Evolutionary conservation across 495 filamentous ascomycete genomes (phyloP).

Genomic region (Friedmanniomyces simplex): DNA sequence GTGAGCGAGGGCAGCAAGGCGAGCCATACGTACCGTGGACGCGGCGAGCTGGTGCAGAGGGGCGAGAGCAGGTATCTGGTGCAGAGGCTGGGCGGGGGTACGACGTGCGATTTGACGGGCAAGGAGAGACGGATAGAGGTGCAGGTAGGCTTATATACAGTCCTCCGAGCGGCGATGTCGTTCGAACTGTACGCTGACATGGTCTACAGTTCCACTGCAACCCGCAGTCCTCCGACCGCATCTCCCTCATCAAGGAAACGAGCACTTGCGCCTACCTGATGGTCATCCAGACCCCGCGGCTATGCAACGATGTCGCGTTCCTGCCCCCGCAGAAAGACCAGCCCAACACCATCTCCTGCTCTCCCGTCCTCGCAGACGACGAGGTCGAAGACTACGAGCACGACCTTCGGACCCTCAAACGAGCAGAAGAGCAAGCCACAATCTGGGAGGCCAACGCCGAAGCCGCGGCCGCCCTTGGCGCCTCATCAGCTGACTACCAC

Average conservation of each 20-base stretch:
- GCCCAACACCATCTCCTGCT: conserved; percentile 68
- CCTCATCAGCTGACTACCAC: neutral
- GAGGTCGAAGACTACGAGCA: conserved; percentile 41
- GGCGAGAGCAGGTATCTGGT: conserved; percentile 85
- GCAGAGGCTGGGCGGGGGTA: conserved; percentile 75
- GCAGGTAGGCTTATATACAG: conserved; percentile 33
- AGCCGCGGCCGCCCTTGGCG: conserved; percentile 31
- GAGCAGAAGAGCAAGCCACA: conserved; percentile 9
- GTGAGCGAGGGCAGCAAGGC: conserved; percentile 32
- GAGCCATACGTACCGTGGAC: conserved; percentile 6
- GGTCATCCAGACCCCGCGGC: conserved; percentile 83
- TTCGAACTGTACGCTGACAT: neutral
- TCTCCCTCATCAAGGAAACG: conserved; percentile 91
- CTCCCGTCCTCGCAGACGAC: conserved; percentile 52
- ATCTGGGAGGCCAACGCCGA: conserved; percentile 24
- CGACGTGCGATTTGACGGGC: conserved; percentile 84
- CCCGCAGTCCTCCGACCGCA: conserved; percentile 64
- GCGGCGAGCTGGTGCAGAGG: conserved; percentile 38
- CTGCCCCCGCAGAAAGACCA: conserved; percentile 71
- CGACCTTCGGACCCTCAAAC: conserved; percentile 14
- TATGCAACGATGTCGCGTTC: conserved; percentile 90
- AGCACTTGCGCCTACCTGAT: conserved; percentile 90
- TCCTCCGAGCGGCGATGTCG: neutral
- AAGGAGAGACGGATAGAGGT: conserved; percentile 77
- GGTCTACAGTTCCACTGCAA: conserved; percentile 70